A percentile compares a stretch with the other conserved stretches of the same genome.
phyloP scores from a whole-genome alignment of 192 early-diverging fungal species.

The Oehlia diaphana region DNA sequence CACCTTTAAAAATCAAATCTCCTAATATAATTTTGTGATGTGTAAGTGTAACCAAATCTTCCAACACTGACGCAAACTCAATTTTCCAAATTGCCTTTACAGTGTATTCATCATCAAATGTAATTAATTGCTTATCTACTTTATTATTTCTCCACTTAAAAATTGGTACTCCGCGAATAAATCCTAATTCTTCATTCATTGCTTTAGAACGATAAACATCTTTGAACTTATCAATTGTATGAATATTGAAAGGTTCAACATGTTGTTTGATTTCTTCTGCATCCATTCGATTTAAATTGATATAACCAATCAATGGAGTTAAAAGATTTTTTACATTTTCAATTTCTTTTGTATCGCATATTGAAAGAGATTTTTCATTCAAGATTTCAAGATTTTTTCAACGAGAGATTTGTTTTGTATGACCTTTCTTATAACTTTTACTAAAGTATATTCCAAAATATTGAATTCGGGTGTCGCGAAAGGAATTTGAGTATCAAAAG shows the following conservation, averaged over 20 bases:
- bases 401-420: no score
- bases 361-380: no score
- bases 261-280: neutral
- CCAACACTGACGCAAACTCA: no score
- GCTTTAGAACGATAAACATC: neutral
- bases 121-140: no score
- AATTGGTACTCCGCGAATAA: neutral
- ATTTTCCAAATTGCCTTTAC: no score
- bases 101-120: no score
- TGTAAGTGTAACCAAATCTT: neutral
- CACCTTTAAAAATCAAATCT: neutral
- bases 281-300: conserved; percentile 10
- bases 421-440: neutral
- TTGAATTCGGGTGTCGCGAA: no score
- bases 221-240: neutral
- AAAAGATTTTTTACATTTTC: no score
- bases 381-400: no score
- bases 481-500: no score
- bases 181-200: neutral
- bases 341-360: neutral
- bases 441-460: no score
- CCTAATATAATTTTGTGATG: neutral
- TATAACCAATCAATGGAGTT: neutral
- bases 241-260: neutral
- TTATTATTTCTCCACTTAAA: no score